Evolutionary conservation across 805 yeast species (phyloP), one percentile per base, ranked within the genome.

Genomic region (Candida mattraensis): DNA sequence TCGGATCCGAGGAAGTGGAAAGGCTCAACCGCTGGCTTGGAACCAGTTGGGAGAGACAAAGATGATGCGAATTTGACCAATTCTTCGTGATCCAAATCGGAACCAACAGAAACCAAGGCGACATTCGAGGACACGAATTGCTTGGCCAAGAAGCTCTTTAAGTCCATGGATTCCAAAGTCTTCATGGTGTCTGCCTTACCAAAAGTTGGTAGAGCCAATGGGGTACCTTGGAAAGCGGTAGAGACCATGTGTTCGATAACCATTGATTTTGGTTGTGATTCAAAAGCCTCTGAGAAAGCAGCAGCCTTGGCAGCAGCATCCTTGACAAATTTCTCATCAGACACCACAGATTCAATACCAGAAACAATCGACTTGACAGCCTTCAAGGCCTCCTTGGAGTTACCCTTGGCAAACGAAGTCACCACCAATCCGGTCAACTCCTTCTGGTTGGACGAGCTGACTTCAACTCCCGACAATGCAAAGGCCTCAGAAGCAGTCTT

Each of bases 221-320:
- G 80, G 55, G 87, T 80, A 56, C 87, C 87, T 69, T 85, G 95
- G 83, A 79, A 85, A 37, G 94, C 95, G 44, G 89, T 76, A 42
- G 89, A 76, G 57, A 80, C 77, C 69, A 85, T 73, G 66, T 85
- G 94, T 67, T 82, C 86, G 50, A 79, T 54, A 33, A 80, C 83
- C 65, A 70, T 73, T 37, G 70, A 60, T 43, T 74, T 70, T 51
- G 82, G 76, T 41, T 51, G 61, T 35, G 66, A 58, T 68, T 85
- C 94, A 43, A 81, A 69, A 22, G 62, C 61, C 28, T 68, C 74
- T 39, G 81, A 72, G 44, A 67, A 60, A 14, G 64, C 61, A 37
- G 70, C 58, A 44, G 76, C 71, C 24, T 66, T 53, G 7, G 59
- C 60, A 54, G 79, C 72, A 49, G 73, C 67, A 30, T 66, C 64